A percentile compares a stretch with the other conserved stretches of the same genome.
phyloP scores from a whole-genome alignment of 306 rosid species.

The Quercus parvula region DNA sequence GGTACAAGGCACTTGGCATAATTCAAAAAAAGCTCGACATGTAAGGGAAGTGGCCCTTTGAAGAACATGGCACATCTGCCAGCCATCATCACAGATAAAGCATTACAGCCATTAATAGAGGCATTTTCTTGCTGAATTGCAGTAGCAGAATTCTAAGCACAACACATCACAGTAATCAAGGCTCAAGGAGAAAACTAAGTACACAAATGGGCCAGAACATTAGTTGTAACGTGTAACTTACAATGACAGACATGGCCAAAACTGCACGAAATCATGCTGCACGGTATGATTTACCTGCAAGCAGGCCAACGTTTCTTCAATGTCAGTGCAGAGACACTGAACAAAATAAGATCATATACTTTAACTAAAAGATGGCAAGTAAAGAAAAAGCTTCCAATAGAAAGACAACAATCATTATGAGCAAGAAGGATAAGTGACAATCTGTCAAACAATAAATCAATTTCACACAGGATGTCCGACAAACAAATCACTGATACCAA shows the following conservation, averaged over 20 bases:
- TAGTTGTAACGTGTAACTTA: not conserved
- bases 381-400: not conserved
- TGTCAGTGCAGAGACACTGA: conserved; percentile 94
- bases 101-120: not conserved
- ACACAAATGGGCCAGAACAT: not conserved
- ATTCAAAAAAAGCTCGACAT: not conserved
- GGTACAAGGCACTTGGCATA: not conserved
- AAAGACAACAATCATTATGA: not conserved
- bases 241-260: not conserved
- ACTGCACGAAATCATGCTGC: not conserved
- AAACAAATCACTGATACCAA: conserved; percentile 6
- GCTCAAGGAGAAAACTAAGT: not conserved
- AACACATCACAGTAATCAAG: not conserved
- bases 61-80: not conserved
- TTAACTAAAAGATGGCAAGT: not conserved
- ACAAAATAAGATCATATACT: conserved; percentile 26
- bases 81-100: not conserved
- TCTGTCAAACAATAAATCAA: not conserved
- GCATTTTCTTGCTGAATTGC: not conserved
- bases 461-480: not conserved
- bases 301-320: conserved; percentile 96
- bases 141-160: not conserved
- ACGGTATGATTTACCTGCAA: conserved; percentile 62
- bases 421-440: not conserved
- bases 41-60: not conserved